A percentile compares a stretch with the other conserved stretches of the same genome.
These are phyloP conservation scores for Dryadomyces quercivorus DNA, from an alignment of 2,329 filamentous ascomycete species.

Conservation along the genomic window DNA sequence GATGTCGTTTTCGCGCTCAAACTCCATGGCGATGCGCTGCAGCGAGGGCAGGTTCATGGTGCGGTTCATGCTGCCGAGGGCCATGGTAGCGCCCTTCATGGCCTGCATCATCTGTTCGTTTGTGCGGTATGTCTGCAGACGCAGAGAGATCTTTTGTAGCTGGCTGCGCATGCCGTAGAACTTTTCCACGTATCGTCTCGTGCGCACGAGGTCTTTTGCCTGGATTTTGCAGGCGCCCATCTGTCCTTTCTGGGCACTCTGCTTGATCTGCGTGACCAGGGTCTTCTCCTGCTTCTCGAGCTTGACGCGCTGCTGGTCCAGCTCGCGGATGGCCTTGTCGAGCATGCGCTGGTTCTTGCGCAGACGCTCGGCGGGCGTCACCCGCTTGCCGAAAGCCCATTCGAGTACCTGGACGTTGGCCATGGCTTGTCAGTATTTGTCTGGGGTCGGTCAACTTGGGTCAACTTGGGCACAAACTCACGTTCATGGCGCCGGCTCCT, in stretches of 20 bases:
- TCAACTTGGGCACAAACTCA: neutral
- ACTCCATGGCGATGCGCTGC: conserved; percentile 97
- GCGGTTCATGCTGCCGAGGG: conserved; percentile 92
- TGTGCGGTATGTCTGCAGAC: conserved; percentile 94
- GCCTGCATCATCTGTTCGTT: conserved; percentile 99
- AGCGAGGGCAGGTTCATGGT: conserved; percentile 95
- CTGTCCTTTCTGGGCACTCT: conserved; percentile 94
- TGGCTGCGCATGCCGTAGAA: conserved; percentile 98
- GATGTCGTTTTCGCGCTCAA: conserved; percentile 96
- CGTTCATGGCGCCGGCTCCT: neutral
- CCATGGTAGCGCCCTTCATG: conserved; percentile 93
- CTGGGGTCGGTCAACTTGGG: neutral
- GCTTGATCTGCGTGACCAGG: conserved; percentile 89
- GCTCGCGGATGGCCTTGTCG: conserved; percentile 92
- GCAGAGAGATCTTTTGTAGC: conserved; percentile 85
- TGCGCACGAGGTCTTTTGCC: conserved; percentile 90
- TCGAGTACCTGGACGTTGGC: conserved; percentile 61
- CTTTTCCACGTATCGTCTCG: conserved; percentile 87
- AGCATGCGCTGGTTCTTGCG: conserved; percentile 92
- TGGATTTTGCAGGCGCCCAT: conserved; percentile 99
- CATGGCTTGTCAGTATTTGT: neutral
- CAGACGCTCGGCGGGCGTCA: conserved; percentile 87
- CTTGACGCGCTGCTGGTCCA: conserved; percentile 90
- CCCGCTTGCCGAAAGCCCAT: conserved; percentile 98
- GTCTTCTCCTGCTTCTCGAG: conserved; percentile 99